Evolutionary conservation across 2,329 filamentous ascomycete species (phyloP).

Genomic region (Chalaropsis ovoidea): DNA sequence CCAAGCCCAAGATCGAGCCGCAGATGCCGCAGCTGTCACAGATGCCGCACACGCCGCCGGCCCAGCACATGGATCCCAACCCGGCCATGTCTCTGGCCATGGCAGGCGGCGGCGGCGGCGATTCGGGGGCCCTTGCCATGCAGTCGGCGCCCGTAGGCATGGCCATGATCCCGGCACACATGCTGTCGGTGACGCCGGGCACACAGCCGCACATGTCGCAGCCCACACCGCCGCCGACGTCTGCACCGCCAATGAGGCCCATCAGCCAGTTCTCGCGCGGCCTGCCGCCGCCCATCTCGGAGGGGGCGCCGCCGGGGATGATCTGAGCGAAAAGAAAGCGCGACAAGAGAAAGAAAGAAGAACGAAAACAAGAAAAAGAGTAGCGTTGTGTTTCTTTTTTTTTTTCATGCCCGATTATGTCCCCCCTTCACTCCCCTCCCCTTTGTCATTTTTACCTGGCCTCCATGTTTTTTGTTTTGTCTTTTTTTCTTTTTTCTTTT

Average conservation of each 20-base stretch:
- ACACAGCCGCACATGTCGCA: conserved; percentile 18
- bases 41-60: conserved; percentile 29
- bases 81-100: not conserved
- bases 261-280: conserved; percentile 15
- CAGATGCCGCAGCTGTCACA: conserved; percentile 31
- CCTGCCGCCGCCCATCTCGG: conserved; percentile 17
- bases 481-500: conserved; percentile 21
- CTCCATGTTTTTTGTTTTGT: not conserved
- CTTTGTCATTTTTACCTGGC: not conserved
- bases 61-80: conserved; percentile 36
- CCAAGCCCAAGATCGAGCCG: conserved; percentile 39
- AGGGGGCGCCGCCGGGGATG: conserved; percentile 21
- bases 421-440: conserved; percentile 5
- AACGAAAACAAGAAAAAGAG: not conserved
- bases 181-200: conserved; percentile 26
- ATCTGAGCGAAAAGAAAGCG: conserved; percentile 10
- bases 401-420: not conserved
- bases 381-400: not conserved
- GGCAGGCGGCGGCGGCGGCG: conserved; percentile 27
- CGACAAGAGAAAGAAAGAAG: not conserved
- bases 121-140: conserved; percentile 20
- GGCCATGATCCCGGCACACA: conserved; percentile 28
- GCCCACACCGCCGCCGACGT: not conserved
- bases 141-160: conserved; percentile 27
- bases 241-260: conserved; percentile 28